These are phyloP conservation scores for Austroboletus niveus DNA, from an alignment of 1,284 basidiomycete species.

Conservation along the genomic window DNA sequence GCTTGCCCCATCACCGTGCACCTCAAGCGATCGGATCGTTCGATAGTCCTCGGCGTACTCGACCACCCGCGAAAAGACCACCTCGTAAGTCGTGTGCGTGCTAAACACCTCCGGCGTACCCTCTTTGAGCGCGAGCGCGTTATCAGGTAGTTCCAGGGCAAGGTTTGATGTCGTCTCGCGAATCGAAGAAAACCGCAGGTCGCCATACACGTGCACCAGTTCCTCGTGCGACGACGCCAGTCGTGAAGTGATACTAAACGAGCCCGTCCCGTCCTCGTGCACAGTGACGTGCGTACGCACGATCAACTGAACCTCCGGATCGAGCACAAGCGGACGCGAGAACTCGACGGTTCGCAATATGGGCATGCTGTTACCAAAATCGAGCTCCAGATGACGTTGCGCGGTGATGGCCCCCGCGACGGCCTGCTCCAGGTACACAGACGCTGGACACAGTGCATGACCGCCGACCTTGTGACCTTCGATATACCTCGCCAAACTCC, in stretches of 20 bases:
- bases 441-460: constrained; percentile 63
- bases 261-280: constrained; percentile 36
- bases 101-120: constrained; percentile 47
- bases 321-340: constrained; percentile 53
- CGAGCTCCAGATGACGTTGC: constrained; percentile 30
- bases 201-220: constrained; percentile 48
- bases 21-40: constrained; percentile 51
- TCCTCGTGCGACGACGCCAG: constrained; percentile 32
- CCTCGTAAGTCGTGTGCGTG: constrained; percentile 57
- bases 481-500: constrained; percentile 45
- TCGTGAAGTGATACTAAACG: constrained; percentile 47
- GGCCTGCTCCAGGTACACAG: constrained; percentile 61
- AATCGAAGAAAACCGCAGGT: constrained; percentile 37
- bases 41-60: constrained; percentile 60
- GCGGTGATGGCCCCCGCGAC: constrained; percentile 43
- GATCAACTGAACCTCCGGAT: constrained; percentile 29
- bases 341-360: constrained; percentile 48
- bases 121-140: constrained; percentile 32
- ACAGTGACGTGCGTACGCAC: constrained; percentile 44
- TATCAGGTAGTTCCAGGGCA: constrained; percentile 32
- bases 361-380: constrained; percentile 35
- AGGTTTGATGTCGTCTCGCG: constrained; percentile 40
- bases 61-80: constrained; percentile 67
- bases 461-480: constrained; percentile 59
- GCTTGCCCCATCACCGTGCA: constrained; percentile 49